Conservation (phyloP, 2,329 filamentous ascomycete species). For the Leptographium lundbergii region DNA sequence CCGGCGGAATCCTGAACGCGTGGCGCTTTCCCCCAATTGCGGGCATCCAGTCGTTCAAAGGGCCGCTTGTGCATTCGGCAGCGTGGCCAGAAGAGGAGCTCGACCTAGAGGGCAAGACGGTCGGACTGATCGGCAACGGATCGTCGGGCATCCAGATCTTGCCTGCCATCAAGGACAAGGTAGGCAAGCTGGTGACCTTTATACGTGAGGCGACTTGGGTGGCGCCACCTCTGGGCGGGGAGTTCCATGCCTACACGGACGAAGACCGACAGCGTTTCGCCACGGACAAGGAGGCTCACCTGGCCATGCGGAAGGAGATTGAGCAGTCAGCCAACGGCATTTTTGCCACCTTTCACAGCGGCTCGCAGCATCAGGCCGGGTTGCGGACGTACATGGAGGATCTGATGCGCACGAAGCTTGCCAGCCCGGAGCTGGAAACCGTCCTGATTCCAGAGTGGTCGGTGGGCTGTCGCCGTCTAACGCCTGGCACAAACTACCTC, state of each 20-base stretch:
- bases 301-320: no score
- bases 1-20: slow-evolving; percentile 14
- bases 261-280: slow-evolving; percentile 9
- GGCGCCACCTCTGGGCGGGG: slow-evolving; percentile 8
- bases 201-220: slow-evolving; percentile 12
- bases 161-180: slow-evolving; percentile 11
- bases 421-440: slow-evolving; percentile 14
- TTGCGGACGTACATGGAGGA: slow-evolving; percentile 23
- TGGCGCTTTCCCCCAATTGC: slow-evolving; percentile 17
- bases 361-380: slow-evolving; percentile 19
- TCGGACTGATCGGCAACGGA: slow-evolving; percentile 20
- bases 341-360: no score
- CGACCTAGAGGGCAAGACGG: slow-evolving; percentile 14
- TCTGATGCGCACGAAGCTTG: slow-evolving; percentile 26
- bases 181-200: slow-evolving; percentile 11
- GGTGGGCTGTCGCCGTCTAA: slow-evolving; percentile 29
- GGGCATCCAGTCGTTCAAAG: slow-evolving; percentile 22
- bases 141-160: slow-evolving; percentile 20
- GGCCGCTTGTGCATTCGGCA: slow-evolving; percentile 18
- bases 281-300: not conserved
- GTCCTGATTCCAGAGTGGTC: slow-evolving; percentile 30
- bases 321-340: not conserved
- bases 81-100: slow-evolving; percentile 13
- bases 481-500: slow-evolving; percentile 29
- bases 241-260: slow-evolving; percentile 10